These are phyloP conservation scores for Nemania abortiva DNA, from an alignment of 2,329 filamentous ascomycete genomes.

Conservation along the genomic window DNA sequence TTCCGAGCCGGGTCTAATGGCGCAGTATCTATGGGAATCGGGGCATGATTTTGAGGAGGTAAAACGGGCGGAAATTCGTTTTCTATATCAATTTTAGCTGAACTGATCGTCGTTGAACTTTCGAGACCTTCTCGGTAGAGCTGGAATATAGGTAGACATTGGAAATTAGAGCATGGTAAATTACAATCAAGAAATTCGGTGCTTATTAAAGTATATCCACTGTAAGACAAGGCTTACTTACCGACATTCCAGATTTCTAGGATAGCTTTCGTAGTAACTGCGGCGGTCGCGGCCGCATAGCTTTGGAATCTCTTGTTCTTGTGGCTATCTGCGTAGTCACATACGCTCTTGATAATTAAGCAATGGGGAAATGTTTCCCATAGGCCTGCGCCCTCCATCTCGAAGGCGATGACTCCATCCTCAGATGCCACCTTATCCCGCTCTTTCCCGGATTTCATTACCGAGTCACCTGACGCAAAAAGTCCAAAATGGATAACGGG, in stretches of 20 bases:
- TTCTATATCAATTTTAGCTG: no score
- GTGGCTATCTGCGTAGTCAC: slow-evolving; percentile 22
- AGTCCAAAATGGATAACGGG: slow-evolving; percentile 16
- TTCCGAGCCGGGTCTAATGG: not conserved
- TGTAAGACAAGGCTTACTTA: no score
- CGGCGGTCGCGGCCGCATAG: slow-evolving; percentile 8
- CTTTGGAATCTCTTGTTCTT: slow-evolving; percentile 19
- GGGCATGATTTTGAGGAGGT: no score
- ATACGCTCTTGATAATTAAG: slow-evolving; percentile 18
- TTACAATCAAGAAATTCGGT: no score
- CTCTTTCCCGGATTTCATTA: slow-evolving; percentile 23
- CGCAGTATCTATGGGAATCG: not conserved
- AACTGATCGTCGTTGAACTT: no score
- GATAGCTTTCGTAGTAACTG: not conserved
- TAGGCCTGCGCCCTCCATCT: slow-evolving; percentile 21
- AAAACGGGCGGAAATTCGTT: no score
- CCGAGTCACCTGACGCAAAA: slow-evolving; percentile 16
- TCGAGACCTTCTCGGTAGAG: no score
- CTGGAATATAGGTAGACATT: no score
- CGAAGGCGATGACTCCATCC: slow-evolving; percentile 8
- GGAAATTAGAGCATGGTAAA: no score
- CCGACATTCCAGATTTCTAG: no score
- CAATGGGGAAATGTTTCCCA: slow-evolving; percentile 13
- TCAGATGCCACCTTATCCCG: not conserved
- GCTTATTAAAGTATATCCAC: no score